phyloP scores from a whole-genome alignment of 2,329 filamentous ascomycete genomes.

The Thielaviopsis populi region DNA sequence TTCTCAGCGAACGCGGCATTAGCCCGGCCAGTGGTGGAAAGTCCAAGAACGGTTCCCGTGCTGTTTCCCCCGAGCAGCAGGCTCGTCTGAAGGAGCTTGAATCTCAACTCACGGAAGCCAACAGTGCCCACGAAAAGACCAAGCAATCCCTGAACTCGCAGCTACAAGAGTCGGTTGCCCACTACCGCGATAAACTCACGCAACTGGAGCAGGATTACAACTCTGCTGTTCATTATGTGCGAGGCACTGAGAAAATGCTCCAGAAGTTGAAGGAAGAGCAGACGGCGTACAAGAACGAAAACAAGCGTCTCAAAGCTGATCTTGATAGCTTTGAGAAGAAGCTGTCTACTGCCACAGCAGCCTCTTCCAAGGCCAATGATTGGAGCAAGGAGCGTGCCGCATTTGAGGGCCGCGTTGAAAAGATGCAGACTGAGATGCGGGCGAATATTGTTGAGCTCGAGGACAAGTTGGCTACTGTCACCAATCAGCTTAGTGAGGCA shows the following conservation, averaged over 20 bases:
- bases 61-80: constrained; percentile 65
- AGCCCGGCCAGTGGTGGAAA: constrained; percentile 59
- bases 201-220: constrained; percentile 96
- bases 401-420: constrained; percentile 53
- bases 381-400: constrained; percentile 62
- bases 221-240: constrained; percentile 93
- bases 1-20: constrained; percentile 77
- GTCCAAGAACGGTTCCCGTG: constrained; percentile 49
- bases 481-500: constrained; percentile 50
- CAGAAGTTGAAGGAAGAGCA: constrained; percentile 97
- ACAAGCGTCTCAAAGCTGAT: constrained; percentile 66
- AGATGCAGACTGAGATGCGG: constrained; percentile 54
- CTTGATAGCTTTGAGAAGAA: constrained; percentile 52
- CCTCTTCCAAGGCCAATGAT: constrained; percentile 34
- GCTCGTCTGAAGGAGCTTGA: constrained; percentile 72
- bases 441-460: constrained; percentile 54
- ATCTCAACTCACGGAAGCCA: constrained; percentile 62
- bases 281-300: constrained; percentile 79
- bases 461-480: constrained; percentile 50
- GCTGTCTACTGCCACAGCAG: constrained; percentile 26
- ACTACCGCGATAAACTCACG: constrained; percentile 82
- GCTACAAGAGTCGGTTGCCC: constrained; percentile 71
- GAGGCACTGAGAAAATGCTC: constrained; percentile 97
- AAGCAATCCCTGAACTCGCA: constrained; percentile 63
- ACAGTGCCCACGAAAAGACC: constrained; percentile 73